Percentiles rank a stretch among this genome's conserved stretches.
These are phyloP conservation scores for Vigna reflexopilosa DNA, from an alignment of 306 rosid genomes.

Conservation along the genomic window DNA sequence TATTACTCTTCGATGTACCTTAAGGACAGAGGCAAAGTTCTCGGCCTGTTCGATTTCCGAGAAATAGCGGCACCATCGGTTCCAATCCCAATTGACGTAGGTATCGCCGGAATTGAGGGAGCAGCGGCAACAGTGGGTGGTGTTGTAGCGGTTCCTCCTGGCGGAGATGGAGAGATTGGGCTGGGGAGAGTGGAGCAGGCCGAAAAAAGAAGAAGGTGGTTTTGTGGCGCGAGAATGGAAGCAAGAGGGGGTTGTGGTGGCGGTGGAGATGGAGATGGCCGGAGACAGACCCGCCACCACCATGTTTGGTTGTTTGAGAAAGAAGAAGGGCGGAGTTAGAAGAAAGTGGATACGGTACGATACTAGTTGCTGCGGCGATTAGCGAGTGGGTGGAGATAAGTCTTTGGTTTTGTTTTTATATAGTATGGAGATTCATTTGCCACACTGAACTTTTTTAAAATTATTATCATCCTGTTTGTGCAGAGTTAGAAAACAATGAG, in stretches of 20 bases:
- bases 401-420: not conserved
- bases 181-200: slow-evolving; percentile 51
- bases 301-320: not conserved
- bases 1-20: slow-evolving; percentile 45
- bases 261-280: slow-evolving; percentile 49
- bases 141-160: slow-evolving; percentile 41
- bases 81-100: slow-evolving; percentile 85
- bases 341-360: not conserved
- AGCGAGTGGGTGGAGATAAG: not conserved
- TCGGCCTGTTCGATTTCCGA: slow-evolving; percentile 94
- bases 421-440: too few relatives aligned
- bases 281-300: slow-evolving; percentile 53
- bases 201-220: slow-evolving; percentile 46
- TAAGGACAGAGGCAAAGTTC: slow-evolving; percentile 85
- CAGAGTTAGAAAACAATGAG: not conserved
- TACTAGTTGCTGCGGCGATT: not conserved
- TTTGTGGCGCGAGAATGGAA: slow-evolving; percentile 57
- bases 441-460: too few relatives aligned
- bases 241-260: slow-evolving; percentile 55
- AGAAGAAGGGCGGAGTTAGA: too few relatives aligned
- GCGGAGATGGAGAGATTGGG: slow-evolving; percentile 50
- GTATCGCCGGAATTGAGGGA: slow-evolving; percentile 44
- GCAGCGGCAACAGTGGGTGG: slow-evolving; percentile 59
- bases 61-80: slow-evolving; percentile 91
- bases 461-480: too few relatives aligned